phyloP scores from a whole-genome alignment of 306 rosid genomes.

The Quercus parvula region DNA sequence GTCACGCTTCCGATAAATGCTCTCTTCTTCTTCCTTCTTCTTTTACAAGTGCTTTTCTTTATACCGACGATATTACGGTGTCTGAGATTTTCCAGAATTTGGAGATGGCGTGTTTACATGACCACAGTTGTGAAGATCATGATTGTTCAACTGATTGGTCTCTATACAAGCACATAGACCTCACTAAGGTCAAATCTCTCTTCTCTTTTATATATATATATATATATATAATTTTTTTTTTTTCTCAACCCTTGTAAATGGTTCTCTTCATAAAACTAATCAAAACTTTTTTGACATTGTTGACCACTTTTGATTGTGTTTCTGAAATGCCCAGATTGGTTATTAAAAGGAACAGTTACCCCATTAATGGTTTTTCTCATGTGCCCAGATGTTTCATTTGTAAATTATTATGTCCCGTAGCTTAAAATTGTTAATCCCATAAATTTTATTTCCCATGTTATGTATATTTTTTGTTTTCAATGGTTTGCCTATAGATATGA shows the following conservation, averaged over 20 bases:
- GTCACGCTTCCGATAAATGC: too few relatives aligned
- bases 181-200: constrained; percentile 55
- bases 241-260: not conserved
- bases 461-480: not conserved
- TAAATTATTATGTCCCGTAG: not conserved
- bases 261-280: not conserved
- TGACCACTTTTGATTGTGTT: not conserved
- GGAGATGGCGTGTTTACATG: constrained; percentile 86
- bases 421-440: not conserved
- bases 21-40: not conserved
- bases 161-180: constrained; percentile 82
- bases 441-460: not conserved
- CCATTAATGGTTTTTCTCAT: not conserved
- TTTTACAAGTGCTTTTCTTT: not conserved
- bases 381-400: not conserved
- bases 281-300: not conserved
- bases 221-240: too few relatives aligned
- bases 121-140: constrained; percentile 94
- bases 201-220: not conserved
- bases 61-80: not conserved
- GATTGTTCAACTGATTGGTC: constrained; percentile 94
- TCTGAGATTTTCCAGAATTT: not conserved
- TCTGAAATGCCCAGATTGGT: not conserved
- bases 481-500: not conserved
- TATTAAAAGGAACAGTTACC: not conserved